Evolutionary conservation across 768 basidiomycete genomes (phyloP).

Genomic region (Rubroboletus satanas): DNA sequence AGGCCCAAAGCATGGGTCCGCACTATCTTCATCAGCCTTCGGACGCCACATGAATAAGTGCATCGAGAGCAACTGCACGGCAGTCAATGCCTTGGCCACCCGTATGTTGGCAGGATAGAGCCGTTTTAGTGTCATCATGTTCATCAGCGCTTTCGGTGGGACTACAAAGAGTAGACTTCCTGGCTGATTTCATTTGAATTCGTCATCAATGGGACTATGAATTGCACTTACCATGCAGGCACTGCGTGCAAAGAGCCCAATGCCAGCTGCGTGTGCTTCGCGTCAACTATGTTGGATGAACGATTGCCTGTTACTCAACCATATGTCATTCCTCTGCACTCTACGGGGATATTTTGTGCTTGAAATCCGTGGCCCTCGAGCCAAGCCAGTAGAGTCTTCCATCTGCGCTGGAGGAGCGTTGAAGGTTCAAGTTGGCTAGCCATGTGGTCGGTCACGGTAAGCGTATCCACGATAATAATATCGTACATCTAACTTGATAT

Average conservation of each 20-base stretch:
- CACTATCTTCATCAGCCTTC: conserved; percentile 35
- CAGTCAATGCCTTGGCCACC: conserved; percentile 39
- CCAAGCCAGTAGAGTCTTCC: conserved; percentile 53
- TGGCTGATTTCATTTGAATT: conserved; percentile 35
- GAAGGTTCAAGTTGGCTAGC: not conserved
- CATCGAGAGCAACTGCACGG: conserved; percentile 74
- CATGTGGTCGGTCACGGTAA: conserved; percentile 1
- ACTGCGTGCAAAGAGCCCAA: conserved; percentile 61
- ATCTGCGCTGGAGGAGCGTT: conserved; percentile 24
- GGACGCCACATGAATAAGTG: conserved; percentile 74
- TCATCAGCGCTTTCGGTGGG: conserved; percentile 69
- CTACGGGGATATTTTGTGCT: conserved; percentile 42
- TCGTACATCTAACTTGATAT: not conserved
- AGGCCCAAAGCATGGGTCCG: conserved; percentile 60
- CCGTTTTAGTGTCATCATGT: conserved; percentile 59
- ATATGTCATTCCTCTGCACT: conserved; percentile 45
- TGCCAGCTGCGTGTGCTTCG: conserved; percentile 42
- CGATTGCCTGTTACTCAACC: conserved; percentile 38
- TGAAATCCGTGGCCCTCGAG: conserved; percentile 47
- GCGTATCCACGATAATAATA: not conserved
- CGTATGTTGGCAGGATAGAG: conserved; percentile 45
- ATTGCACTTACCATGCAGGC: conserved; percentile 38
- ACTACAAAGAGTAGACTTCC: conserved; percentile 61
- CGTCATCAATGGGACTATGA: not conserved
- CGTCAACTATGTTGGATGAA: conserved; percentile 2